Percentiles rank a stretch among this genome's conserved stretches.
These are phyloP conservation scores for Lippia alba DNA, from an alignment of 305 asterid genomes.

Conservation along the genomic window DNA sequence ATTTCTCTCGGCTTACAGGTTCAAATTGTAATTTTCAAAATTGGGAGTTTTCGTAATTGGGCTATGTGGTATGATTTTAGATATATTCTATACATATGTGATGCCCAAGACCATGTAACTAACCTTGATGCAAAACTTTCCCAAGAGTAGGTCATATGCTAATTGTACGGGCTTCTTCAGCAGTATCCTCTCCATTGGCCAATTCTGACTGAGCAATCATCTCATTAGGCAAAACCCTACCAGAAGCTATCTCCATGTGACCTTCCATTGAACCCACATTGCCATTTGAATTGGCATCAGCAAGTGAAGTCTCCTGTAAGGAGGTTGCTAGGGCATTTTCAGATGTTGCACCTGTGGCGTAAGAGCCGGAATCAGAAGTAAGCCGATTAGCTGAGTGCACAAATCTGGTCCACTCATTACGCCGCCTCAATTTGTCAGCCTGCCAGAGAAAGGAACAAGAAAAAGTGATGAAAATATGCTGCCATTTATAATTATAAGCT, in stretches of 20 bases:
- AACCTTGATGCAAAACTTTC: slow-evolving; percentile 46
- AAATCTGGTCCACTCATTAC: slow-evolving; percentile 71
- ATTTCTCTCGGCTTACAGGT: too few species aligned
- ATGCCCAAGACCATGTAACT: not conserved
- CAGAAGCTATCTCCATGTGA: slow-evolving; percentile 35
- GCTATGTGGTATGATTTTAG: too few species aligned
- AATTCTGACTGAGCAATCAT: slow-evolving; percentile 32
- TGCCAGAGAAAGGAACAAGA: slow-evolving; percentile 27
- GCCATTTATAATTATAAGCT: not conserved
- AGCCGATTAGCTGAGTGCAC: slow-evolving; percentile 33
- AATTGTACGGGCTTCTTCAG: slow-evolving; percentile 41
- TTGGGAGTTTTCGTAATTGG: too few species aligned
- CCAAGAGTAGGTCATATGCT: slow-evolving; percentile 32
- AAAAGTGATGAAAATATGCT: not conserved
- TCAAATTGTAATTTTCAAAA: too few species aligned
- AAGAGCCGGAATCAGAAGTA: slow-evolving; percentile 40
- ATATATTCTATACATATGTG: too few species aligned
- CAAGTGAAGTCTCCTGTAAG: slow-evolving; percentile 47
- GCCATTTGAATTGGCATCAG: slow-evolving; percentile 43
- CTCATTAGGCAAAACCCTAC: slow-evolving; percentile 35
- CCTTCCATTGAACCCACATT: slow-evolving; percentile 28
- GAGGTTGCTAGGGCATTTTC: slow-evolving; percentile 49
- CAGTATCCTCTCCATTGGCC: slow-evolving; percentile 44
- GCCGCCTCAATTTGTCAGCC: slow-evolving; percentile 78
- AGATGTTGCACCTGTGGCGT: slow-evolving; percentile 28